phyloP scores from a whole-genome alignment of 352 stramenopile species.

The Globisporangium rhizosaccharum region DNA sequence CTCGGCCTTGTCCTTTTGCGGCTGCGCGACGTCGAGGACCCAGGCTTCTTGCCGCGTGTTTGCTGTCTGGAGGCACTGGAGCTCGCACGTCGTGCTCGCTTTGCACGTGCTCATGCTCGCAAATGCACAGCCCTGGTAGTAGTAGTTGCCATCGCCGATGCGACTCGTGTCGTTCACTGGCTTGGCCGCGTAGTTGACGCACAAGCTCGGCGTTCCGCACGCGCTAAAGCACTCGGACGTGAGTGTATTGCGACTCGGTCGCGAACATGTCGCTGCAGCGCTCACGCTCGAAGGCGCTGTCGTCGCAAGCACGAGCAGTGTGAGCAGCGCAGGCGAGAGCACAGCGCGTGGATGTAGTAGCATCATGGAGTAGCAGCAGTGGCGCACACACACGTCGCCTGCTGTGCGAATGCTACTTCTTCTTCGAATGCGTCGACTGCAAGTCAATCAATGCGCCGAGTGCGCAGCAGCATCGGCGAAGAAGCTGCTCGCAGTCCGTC shows the following conservation, averaged over 20 bases:
- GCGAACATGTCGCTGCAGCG: conserved; percentile 20
- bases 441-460: no score
- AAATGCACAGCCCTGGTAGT: conserved; percentile 52
- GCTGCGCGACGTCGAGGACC: conserved; percentile 53
- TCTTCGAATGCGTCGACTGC: no score
- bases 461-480: no score
- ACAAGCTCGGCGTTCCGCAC: conserved; percentile 38
- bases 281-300: background rate
- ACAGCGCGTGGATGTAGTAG: no score
- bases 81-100: conserved; percentile 45
- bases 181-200: conserved; percentile 51
- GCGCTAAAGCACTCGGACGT: conserved; percentile 46
- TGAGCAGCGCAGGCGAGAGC: background rate
- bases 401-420: no score
- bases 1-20: conserved; percentile 57
- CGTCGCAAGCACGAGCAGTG: background rate
- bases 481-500: no score
- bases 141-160: conserved; percentile 49
- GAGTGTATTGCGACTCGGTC: conserved; percentile 49
- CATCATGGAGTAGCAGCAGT: no score
- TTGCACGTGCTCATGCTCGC: conserved; percentile 47
- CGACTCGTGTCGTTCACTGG: conserved; percentile 21
- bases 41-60: conserved; percentile 30
- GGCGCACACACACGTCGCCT: no score
- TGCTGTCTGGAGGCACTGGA: conserved; percentile 57